Percentiles rank a stretch among this genome's conserved stretches.
These are phyloP conservation scores for Blastobotrys muscicola DNA, from an alignment of 805 yeast genomes.

Conservation along the genomic window DNA sequence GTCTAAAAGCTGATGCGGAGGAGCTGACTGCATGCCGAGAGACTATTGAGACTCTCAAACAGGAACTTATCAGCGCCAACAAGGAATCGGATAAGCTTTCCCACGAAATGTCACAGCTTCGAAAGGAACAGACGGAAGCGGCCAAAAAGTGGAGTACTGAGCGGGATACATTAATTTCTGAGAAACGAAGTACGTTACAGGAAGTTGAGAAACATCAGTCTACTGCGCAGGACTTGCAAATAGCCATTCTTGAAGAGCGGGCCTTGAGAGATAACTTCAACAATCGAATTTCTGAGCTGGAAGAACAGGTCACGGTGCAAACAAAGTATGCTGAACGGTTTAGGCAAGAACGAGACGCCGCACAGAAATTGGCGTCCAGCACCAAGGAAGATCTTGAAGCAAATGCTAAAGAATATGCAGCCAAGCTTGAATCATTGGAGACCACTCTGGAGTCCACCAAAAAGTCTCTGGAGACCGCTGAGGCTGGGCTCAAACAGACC, in stretches of 20 bases:
- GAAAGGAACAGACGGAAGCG: slow-evolving; percentile 14
- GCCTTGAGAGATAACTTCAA: slow-evolving; percentile 12
- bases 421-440: slow-evolving; percentile 7
- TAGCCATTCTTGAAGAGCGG: slow-evolving; percentile 26
- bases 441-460: slow-evolving; percentile 14
- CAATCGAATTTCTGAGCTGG: slow-evolving; percentile 20
- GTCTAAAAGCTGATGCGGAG: slow-evolving; percentile 32
- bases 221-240: slow-evolving; percentile 24
- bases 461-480: slow-evolving; percentile 13
- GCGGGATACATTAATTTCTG: slow-evolving; percentile 17
- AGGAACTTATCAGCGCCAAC: slow-evolving; percentile 28
- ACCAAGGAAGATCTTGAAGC: slow-evolving; percentile 25
- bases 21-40: slow-evolving; percentile 26
- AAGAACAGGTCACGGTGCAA: slow-evolving; percentile 24
- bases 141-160: slow-evolving; percentile 14
- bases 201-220: slow-evolving; percentile 14
- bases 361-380: slow-evolving; percentile 20
- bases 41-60: slow-evolving; percentile 30
- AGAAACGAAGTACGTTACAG: slow-evolving; percentile 16
- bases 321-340: slow-evolving; percentile 20
- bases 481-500: slow-evolving; percentile 5
- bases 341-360: slow-evolving; percentile 15
- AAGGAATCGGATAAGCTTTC: slow-evolving; percentile 23
- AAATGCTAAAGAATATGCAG: slow-evolving; percentile 4
- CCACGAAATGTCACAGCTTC: slow-evolving; percentile 19